These are phyloP conservation scores for Ophiosphaerella korrae DNA, from an alignment of 2,329 filamentous ascomycete species.

Conservation along the genomic window DNA sequence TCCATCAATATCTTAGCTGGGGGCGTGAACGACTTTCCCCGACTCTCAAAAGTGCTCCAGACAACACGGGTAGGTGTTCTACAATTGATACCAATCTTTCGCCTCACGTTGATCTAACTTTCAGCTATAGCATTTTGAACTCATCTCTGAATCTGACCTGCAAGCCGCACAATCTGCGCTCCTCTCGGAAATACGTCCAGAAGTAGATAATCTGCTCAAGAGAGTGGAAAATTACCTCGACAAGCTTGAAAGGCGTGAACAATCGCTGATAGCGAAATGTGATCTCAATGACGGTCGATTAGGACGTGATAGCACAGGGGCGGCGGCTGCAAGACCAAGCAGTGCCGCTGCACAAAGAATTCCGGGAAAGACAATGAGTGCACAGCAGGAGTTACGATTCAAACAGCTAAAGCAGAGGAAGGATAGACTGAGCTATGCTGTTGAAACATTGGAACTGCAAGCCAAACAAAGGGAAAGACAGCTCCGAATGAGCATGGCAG, in stretches of 20 bases:
- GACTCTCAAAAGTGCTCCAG: conserved; percentile 66
- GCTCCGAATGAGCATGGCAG: conserved; percentile 74
- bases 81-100: background rate
- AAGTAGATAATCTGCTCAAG: conserved; percentile 76
- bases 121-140: conserved; percentile 77
- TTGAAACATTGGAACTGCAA: conserved; percentile 84
- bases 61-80: conserved; percentile 60
- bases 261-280: conserved; percentile 79
- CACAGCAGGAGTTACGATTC: conserved; percentile 62
- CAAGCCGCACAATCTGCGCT: conserved; percentile 81
- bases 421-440: conserved; percentile 83
- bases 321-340: conserved; percentile 29
- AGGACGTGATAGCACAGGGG: conserved; percentile 41
- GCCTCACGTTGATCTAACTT: background rate
- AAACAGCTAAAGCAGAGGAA: conserved; percentile 78
- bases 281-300: conserved; percentile 81
- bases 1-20: conserved; percentile 67
- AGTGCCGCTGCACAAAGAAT: conserved; percentile 27
- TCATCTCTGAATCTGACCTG: conserved; percentile 83
- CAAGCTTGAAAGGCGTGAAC: conserved; percentile 80
- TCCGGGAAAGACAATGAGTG: conserved; percentile 43
- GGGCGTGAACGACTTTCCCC: conserved; percentile 67
- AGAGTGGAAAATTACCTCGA: conserved; percentile 84
- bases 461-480: conserved; percentile 77
- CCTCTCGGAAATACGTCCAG: conserved; percentile 87